Percentiles rank a stretch among this genome's conserved stretches.
Evolutionary conservation across 352 stramenopile genomes (phyloP).

Genomic region (Phytopythium sindhum): DNA sequence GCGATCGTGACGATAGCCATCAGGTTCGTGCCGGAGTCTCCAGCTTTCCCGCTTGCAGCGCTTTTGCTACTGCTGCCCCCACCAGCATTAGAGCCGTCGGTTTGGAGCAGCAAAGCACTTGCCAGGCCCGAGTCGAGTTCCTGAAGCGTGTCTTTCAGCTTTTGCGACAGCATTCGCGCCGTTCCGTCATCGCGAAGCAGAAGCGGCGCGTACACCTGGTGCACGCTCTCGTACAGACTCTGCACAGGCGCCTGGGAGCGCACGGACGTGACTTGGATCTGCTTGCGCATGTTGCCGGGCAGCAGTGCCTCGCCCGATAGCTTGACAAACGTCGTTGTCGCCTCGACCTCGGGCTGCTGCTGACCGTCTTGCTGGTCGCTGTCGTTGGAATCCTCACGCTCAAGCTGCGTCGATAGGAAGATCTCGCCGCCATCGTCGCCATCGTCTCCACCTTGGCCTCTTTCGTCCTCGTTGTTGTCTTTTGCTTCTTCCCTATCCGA

Average conservation of each 20-base stretch:
- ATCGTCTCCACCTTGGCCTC: constrained; percentile 7
- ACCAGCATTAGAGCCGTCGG: not conserved
- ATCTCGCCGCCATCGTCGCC: constrained; percentile 21
- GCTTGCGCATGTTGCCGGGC: constrained; percentile 66
- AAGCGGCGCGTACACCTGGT: constrained; percentile 80
- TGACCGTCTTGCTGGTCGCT: constrained; percentile 1
- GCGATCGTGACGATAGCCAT: constrained; percentile 78
- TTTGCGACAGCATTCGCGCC: constrained; percentile 55
- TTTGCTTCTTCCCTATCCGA: constrained; percentile 9
- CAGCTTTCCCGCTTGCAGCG: constrained; percentile 3
- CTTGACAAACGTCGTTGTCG: constrained; percentile 69
- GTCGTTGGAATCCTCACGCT: constrained; percentile 5
- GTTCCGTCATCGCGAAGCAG: constrained; percentile 52
- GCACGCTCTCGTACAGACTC: constrained; percentile 77
- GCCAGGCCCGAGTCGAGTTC: constrained; percentile 72
- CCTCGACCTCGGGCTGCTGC: constrained; percentile 13
- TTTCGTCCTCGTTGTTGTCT: constrained; percentile 24
- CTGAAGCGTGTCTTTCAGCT: constrained; percentile 76
- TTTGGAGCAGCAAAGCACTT: constrained; percentile 33
- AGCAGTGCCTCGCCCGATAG: constrained; percentile 39
- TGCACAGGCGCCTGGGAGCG: constrained; percentile 57
- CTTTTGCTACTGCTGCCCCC: constrained; percentile 14
- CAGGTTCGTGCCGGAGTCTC: constrained; percentile 25
- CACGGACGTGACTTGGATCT: constrained; percentile 68
- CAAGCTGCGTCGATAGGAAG: constrained; percentile 14